Percentiles rank a stretch among this genome's conserved stretches.
Conservation (phyloP, 306 rosid species). For the Herpetospermum pedunculosum region DNA sequence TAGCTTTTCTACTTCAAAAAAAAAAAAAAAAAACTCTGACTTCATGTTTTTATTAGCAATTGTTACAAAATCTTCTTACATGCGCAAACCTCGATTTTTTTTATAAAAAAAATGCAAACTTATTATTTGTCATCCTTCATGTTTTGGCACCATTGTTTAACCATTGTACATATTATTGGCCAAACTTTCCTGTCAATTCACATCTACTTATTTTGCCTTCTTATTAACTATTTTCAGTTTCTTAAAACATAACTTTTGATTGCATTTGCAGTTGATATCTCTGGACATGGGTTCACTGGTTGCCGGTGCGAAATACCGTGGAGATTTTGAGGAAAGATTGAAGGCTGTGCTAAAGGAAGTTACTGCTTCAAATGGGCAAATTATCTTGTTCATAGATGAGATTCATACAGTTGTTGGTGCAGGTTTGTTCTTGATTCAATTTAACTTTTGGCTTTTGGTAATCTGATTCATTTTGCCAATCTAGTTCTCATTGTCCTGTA, state of each 20-base stretch:
- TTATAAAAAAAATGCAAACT: no score
- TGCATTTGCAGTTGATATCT: constrained; percentile 61
- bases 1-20: no score
- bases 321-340: constrained; percentile 95
- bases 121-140: background rate
- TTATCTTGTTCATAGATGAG: constrained; percentile 91
- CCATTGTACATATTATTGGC: background rate
- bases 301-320: constrained; percentile 93
- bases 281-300: constrained; percentile 93
- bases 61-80: no score
- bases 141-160: background rate
- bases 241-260: no score
- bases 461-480: background rate
- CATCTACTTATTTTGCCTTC: background rate
- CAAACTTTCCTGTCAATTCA: background rate
- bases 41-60: no score
- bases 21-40: no score
- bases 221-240: background rate
- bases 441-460: background rate
- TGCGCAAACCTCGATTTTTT: no score
- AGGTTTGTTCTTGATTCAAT: constrained; percentile 36
- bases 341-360: constrained; percentile 96
- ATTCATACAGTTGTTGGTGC: constrained; percentile 98
- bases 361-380: constrained; percentile 82
- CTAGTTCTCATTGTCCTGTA: background rate